phyloP scores from a whole-genome alignment of 2,329 filamentous ascomycete genomes.

The Phoma sp. region DNA sequence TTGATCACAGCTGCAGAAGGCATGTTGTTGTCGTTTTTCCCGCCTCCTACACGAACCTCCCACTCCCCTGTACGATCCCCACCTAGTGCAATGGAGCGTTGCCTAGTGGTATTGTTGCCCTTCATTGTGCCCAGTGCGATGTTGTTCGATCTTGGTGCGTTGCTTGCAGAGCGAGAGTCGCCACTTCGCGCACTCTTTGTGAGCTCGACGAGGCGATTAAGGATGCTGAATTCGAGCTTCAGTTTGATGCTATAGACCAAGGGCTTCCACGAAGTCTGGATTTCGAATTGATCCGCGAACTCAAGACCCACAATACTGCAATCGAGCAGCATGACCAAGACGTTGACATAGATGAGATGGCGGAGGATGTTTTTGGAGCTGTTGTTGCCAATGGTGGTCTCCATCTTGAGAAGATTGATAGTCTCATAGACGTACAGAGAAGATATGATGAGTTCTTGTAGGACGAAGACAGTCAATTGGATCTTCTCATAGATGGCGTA shows the following conservation, averaged over 20 bases:
- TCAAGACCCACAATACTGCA: conserved; percentile 30
- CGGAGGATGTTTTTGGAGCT: conserved; percentile 20
- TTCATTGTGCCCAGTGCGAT: conserved; percentile 23
- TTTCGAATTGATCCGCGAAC: conserved; percentile 24
- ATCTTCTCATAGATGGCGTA: conserved; percentile 51
- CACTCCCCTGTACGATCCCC: conserved; percentile 16
- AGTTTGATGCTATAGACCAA: conserved; percentile 54
- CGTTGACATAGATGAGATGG: conserved; percentile 31
- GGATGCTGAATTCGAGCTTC: conserved; percentile 60
- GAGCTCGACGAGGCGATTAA: conserved; percentile 45
- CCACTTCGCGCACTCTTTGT: conserved; percentile 20
- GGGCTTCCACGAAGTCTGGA: conserved; percentile 42
- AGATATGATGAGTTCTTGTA: conserved; percentile 46
- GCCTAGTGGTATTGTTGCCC: conserved; percentile 8
- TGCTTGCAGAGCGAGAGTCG: conserved; percentile 20
- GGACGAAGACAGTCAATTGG: conserved; percentile 48
- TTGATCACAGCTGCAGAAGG: conserved; percentile 23
- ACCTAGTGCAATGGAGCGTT: conserved; percentile 15
- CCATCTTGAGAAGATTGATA: conserved; percentile 21
- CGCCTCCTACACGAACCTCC: conserved; percentile 23
- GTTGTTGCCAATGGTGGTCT: conserved; percentile 22
- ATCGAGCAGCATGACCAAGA: conserved; percentile 31
- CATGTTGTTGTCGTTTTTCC: conserved; percentile 12
- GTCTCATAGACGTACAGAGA: conserved; percentile 60
- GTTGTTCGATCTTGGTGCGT: conserved; percentile 7